These are phyloP conservation scores for Meyerozyma sp. DNA, from an alignment of 1,139 yeast species.

Conservation along the genomic window DNA sequence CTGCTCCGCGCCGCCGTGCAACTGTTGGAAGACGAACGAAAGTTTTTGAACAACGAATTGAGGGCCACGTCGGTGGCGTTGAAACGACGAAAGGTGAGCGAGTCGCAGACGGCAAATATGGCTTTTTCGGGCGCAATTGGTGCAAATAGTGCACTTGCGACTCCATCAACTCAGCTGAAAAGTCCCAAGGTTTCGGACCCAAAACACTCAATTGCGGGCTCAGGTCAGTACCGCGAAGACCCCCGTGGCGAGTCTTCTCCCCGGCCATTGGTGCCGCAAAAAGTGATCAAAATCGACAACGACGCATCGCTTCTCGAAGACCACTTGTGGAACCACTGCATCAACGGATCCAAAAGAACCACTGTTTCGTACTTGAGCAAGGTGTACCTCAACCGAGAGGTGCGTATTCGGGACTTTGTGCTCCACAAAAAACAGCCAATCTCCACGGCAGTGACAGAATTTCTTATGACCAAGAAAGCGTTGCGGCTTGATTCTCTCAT, in stretches of 20 bases:
- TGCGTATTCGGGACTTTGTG: conserved; percentile 23
- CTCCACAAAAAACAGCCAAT: conserved; percentile 27
- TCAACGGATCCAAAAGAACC: conserved; percentile 47
- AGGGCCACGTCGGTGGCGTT: conserved; percentile 16
- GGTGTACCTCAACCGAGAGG: conserved; percentile 34
- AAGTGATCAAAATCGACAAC: conserved; percentile 22
- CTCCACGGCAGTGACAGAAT: conserved; percentile 27
- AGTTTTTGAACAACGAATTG: conserved; percentile 49
- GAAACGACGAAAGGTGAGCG: conserved; percentile 7
- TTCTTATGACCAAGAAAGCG: conserved; percentile 33
- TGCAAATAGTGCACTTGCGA: neutral
- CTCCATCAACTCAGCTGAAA: no score
- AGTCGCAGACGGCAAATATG: neutral
- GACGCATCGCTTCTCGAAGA: conserved; percentile 34
- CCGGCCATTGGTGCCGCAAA: conserved; percentile 5
- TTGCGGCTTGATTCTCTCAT: conserved; percentile 41
- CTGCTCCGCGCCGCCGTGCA: conserved; percentile 42
- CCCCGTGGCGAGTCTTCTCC: neutral
- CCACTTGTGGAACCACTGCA: conserved; percentile 32
- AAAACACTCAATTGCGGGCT: no score
- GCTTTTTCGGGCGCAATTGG: neutral
- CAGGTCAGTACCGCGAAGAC: no score
- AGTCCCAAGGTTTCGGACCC: no score
- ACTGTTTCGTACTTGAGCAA: conserved; percentile 47
- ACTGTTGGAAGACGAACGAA: conserved; percentile 64